Base-by-base conservation (phyloP, 257 asterid species). In the Pogostemon cablin region DNA sequence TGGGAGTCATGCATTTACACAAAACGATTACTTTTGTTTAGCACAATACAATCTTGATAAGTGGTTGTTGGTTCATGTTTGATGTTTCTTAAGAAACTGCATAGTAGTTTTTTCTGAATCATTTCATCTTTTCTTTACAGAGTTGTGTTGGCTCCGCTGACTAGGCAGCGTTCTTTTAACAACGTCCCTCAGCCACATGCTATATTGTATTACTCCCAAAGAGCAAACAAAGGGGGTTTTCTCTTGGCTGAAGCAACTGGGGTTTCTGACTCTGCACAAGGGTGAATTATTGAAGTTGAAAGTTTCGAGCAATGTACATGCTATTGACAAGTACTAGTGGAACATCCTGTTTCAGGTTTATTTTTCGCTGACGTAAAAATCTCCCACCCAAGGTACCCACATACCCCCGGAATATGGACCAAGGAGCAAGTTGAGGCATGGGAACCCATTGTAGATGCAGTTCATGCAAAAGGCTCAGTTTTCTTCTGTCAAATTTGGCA, bases 161-260 rank as follows among this genome's bases (percentile, higher is more conserved):
- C 95, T 3, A 85, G 95, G 79, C 85, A 79, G 67, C 81, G 93
- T 76, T 86, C 97, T 2, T 85, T 58, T 4, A 66, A 70, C 49
- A 79, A 83, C 40, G 75, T 90, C 32, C 95, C 95, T 20, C 97
- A 86, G 71, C 88, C 86, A 6, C 93, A 90, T 78, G 91, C 93
- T 66, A 58, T 72, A 47, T 63, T 86, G 78, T 85, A 88, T 41
- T 90, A 85, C 82, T 74, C 92, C 0, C 93, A 88, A 78, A 85
- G 96, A 81, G 76, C 92, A 60, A 66, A 74, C 46, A 64, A 82
- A 56, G 96, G 88, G 0, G 87, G 88, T 6, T 47, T 88, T 66
- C 77, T 90, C 35, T 7, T 88, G 20, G 1, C 80, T 2, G 96
- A 90, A 78, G 97, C 87, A 61, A 81, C 87, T 6, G 86, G 78